A percentile compares a stretch with the other conserved stretches of the same genome.
Conservation (phyloP, 2,329 filamentous ascomycete genomes). For the Corniculantispora saksenae region DNA sequence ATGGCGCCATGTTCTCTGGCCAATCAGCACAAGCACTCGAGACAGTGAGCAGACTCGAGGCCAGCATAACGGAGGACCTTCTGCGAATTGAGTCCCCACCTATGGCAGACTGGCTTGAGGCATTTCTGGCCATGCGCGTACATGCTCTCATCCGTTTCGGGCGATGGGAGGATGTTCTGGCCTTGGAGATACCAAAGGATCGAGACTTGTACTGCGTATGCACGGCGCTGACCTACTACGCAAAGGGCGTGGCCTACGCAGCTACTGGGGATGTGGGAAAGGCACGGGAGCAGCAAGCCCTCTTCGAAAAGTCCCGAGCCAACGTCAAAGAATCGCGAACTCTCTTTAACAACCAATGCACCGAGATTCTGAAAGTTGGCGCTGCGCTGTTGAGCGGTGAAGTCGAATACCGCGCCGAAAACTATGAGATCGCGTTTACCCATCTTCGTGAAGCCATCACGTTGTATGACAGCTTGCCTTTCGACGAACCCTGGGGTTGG, state of each 20-base stretch:
- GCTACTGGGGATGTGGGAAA: slow-evolving; percentile 55
- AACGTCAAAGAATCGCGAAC: slow-evolving; percentile 60
- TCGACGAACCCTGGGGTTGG: slow-evolving; percentile 78
- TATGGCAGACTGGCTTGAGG: slow-evolving; percentile 80
- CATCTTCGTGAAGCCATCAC: slow-evolving; percentile 58
- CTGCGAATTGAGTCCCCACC: slow-evolving; percentile 66
- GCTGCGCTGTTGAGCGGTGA: slow-evolving; percentile 73
- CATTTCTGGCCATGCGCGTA: slow-evolving; percentile 65
- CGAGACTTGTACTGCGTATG: slow-evolving; percentile 66
- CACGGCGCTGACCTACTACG: slow-evolving; percentile 68
- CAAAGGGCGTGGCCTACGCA: slow-evolving; percentile 66
- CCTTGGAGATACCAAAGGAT: slow-evolving; percentile 58
- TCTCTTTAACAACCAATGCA: slow-evolving; percentile 41
- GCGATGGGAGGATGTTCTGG: slow-evolving; percentile 65
- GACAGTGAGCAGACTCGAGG: slow-evolving; percentile 60
- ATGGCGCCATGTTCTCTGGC: slow-evolving; percentile 76
- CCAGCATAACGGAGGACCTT: slow-evolving; percentile 62
- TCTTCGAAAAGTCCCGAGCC: slow-evolving; percentile 53
- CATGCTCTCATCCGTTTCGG: slow-evolving; percentile 76
- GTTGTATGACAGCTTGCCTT: slow-evolving; percentile 64
- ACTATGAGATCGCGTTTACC: slow-evolving; percentile 59
- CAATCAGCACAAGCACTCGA: slow-evolving; percentile 63
- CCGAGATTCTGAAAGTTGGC: slow-evolving; percentile 63
- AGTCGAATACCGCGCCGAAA: slow-evolving; percentile 65
- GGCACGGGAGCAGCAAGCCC: slow-evolving; percentile 51